These are phyloP conservation scores for Boletus barrowsii DNA, from an alignment of 768 basidiomycete genomes.

Conservation along the genomic window DNA sequence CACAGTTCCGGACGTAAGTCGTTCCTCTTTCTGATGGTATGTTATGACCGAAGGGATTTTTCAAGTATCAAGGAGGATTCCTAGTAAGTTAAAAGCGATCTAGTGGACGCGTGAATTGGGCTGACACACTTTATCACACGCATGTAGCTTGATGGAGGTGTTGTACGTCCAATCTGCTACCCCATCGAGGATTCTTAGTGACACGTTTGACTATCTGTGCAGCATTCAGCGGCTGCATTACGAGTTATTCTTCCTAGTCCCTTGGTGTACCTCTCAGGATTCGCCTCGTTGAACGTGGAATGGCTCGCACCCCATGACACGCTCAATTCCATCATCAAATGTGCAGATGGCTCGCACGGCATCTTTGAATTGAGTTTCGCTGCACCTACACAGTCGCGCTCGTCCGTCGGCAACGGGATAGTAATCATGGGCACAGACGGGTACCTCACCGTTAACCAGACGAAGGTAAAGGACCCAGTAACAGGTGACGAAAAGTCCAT, in stretches of 20 bases:
- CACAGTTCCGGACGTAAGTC: slow-evolving; percentile 70
- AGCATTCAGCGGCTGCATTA: slow-evolving; percentile 69
- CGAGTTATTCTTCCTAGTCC: slow-evolving; percentile 54
- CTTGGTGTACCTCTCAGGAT: slow-evolving; percentile 56
- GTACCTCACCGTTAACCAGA: slow-evolving; percentile 48
- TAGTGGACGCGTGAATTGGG: background rate
- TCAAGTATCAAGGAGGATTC: slow-evolving; percentile 78
- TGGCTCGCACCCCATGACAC: slow-evolving; percentile 81
- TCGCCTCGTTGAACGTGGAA: slow-evolving; percentile 65
- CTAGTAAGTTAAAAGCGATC: slow-evolving; percentile 46
- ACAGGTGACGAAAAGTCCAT: slow-evolving; percentile 24
- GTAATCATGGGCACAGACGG: slow-evolving; percentile 63
- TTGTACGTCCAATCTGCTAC: slow-evolving; percentile 43
- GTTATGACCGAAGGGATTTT: background rate
- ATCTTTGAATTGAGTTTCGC: slow-evolving; percentile 63
- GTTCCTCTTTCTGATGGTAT: background rate
- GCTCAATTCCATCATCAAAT: slow-evolving; percentile 52
- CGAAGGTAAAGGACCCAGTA: slow-evolving; percentile 23
- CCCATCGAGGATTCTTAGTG: background rate
- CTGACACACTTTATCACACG: background rate
- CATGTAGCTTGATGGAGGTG: slow-evolving; percentile 71
- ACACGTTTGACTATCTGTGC: background rate
- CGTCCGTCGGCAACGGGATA: slow-evolving; percentile 25
- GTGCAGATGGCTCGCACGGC: slow-evolving; percentile 52
- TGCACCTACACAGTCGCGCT: slow-evolving; percentile 44